Conservation (phyloP, 352 stramenopile species). For the Peronospora belbahrii region DNA sequence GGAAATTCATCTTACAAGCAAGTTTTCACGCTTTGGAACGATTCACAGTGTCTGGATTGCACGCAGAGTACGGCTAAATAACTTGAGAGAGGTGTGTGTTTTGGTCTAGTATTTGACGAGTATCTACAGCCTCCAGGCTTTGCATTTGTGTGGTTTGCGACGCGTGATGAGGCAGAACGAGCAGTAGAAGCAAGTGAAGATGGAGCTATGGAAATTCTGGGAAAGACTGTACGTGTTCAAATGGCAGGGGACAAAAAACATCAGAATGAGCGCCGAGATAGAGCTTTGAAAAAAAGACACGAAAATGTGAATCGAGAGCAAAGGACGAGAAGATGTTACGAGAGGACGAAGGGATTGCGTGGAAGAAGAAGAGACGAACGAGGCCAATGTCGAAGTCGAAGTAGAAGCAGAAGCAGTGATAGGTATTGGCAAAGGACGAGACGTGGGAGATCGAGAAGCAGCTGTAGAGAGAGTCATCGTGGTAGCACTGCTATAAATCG, state of each 20-base stretch:
- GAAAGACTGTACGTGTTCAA: slow-evolving; percentile 67
- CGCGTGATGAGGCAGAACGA: slow-evolving; percentile 31
- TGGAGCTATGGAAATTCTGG: slow-evolving; percentile 50
- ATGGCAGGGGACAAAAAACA: slow-evolving; percentile 41
- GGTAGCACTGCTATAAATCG: background rate
- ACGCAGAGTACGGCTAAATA: slow-evolving; percentile 37
- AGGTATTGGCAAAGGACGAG: background rate
- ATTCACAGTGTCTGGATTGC: slow-evolving; percentile 73
- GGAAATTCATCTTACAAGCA: slow-evolving; percentile 49
- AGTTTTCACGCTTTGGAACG: slow-evolving; percentile 54
- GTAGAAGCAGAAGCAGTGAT: slow-evolving; percentile 10
- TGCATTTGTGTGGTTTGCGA: slow-evolving; percentile 65
- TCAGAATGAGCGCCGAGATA: background rate
- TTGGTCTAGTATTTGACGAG: slow-evolving; percentile 12
- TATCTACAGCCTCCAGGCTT: slow-evolving; percentile 60
- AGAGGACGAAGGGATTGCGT: background rate
- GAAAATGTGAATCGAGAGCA: background rate
- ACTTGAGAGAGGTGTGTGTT: background rate
- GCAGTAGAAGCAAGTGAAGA: slow-evolving; percentile 39
- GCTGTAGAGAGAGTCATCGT: background rate
- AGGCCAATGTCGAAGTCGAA: background rate
- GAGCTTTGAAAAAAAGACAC: background rate
- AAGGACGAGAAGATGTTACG: background rate
- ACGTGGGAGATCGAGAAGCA: slow-evolving; percentile 7
- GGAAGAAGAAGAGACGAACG: no score